Base-by-base conservation (phyloP, 371 early-diverging fungal genomes). In the Mucor racemosus region DNA sequence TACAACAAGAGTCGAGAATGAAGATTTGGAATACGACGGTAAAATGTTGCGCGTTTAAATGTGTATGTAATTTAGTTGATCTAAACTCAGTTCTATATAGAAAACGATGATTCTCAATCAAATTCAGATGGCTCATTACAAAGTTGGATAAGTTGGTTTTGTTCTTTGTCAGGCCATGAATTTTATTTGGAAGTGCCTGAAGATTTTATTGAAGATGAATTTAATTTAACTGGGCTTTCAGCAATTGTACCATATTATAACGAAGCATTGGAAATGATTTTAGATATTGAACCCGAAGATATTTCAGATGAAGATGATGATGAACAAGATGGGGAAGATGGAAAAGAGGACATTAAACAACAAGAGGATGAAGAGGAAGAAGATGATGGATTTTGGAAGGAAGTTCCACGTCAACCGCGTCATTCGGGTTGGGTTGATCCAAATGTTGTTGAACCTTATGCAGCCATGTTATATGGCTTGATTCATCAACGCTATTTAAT, bases 141-240 rank as follows among this genome's bases (percentile, higher is more conserved):
- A 41, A 76, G 75, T 40, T 97, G 97, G 97, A 90, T 96, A 50
- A 85, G 91, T 36, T 95, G 96, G 95, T 97, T 94, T 75, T 92
- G 92, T 68, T 88, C 91, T 8, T 84, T 94, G 41, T 79, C 87
- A 26, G 96, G 95, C 21, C 88, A 94, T 69, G 94, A 94, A 71
- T 92, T 90, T 71, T 94, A 92, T 81, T 87, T 91, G 56, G 94
- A 94, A 72, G 90, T 96, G 13, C 92, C 94, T 60, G 92, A 92
- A 65, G 93, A 94, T 19, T 96, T 92, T 72, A 94, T 95, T 59
- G 90, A 91, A 65, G 99, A 99, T 80, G 91, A 94, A 61, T 99
- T 99, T 77, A 97, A 99, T 79, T 77, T 97, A 41, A 92, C 94
- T n/a, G 97, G 97, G 7, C 82, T 99, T 34, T 88, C 87, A 62